Evolutionary conservation across 83 land plant genomes (phyloP), one percentile per base, ranked within the genome.

Genomic region (Picea mariana): DNA sequence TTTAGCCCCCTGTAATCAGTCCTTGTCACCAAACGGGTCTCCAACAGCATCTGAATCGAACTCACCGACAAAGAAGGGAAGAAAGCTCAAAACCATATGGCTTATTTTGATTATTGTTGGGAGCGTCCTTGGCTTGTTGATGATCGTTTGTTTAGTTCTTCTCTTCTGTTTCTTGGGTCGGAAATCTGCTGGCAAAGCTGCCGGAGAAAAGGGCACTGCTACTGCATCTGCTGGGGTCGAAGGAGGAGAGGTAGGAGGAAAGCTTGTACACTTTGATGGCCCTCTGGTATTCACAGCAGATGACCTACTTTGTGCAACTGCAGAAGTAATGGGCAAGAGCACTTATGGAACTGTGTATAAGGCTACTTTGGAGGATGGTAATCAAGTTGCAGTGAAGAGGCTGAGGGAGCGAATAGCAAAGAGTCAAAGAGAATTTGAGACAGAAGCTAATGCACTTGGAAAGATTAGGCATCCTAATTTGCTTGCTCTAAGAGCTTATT

Each of bases 321-420:
- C 95, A 17, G 96, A 92, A 81, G 93, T 97, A 20, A 87, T 97
- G 95, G 99, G 99, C 17, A 97, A 97, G 91, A 95, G 98, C 84
- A 95, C 96, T 6, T 97, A 95, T 79, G 99, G 99, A 42, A 97
- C 99, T n/a, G 98, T 95, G 77, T 97, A 97, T 62, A 97, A 93
- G 81, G 98, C 98, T 9, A 95, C 96, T 18, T 60, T 97, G 72
- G 99, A 95, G 85, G 96, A 93, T 83, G 99, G 98, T 0, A 91
- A 79, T 80, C 89, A 91, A 52, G 98, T 95, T 65, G 98, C 97
- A 6, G 99, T 97, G 88, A 97, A 97, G 91, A 89, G 99, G 62
- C 85, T 97, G 73, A 87, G 98, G 42, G 99, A 97, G 84, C 93
- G 97, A 72, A 91, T 97, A 17, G 89, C 95, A 1, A 97, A 93